These are phyloP conservation scores for Cyclotella kingstonii DNA, from an alignment of 108 stramenopile genomes.

Conservation along the genomic window DNA sequence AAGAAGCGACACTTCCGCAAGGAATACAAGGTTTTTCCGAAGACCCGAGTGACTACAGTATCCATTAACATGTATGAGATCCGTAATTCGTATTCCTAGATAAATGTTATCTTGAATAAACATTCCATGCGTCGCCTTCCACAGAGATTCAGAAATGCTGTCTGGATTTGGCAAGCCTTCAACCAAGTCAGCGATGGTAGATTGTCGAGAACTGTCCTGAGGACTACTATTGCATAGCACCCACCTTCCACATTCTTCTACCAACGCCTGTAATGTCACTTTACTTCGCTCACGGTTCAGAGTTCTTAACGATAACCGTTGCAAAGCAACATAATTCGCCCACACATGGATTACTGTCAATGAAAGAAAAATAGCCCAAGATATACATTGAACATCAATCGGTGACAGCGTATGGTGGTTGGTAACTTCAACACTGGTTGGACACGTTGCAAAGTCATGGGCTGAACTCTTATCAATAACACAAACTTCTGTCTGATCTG, in stretches of 20 bases:
- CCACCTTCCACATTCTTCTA: slow-evolving; percentile 32
- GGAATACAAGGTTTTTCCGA: too few relatives aligned
- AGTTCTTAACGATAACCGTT: slow-evolving; percentile 68
- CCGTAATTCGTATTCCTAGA: slow-evolving; percentile 27
- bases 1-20: too few relatives aligned
- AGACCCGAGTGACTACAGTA: too few relatives aligned
- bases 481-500: slow-evolving; percentile 1
- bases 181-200: too few relatives aligned
- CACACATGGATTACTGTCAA: slow-evolving; percentile 89
- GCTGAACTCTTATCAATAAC: neutral
- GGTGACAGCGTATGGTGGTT: neutral
- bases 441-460: neutral
- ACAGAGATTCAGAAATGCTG: slow-evolving; percentile 42
- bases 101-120: slow-evolving; percentile 18
- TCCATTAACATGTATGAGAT: slow-evolving; percentile 15
- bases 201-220: too few relatives aligned
- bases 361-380: slow-evolving; percentile 77
- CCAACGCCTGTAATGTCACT: slow-evolving; percentile 17
- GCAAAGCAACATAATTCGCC: slow-evolving; percentile 89
- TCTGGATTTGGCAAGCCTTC: slow-evolving; percentile 23
- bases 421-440: neutral
- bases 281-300: slow-evolving; percentile 63
- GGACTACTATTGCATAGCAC: neutral
- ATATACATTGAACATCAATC: slow-evolving; percentile 31
- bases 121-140: slow-evolving; percentile 27